phyloP scores from a whole-genome alignment of 2,329 filamentous ascomycete genomes.

The Xylariaceae sp. region DNA sequence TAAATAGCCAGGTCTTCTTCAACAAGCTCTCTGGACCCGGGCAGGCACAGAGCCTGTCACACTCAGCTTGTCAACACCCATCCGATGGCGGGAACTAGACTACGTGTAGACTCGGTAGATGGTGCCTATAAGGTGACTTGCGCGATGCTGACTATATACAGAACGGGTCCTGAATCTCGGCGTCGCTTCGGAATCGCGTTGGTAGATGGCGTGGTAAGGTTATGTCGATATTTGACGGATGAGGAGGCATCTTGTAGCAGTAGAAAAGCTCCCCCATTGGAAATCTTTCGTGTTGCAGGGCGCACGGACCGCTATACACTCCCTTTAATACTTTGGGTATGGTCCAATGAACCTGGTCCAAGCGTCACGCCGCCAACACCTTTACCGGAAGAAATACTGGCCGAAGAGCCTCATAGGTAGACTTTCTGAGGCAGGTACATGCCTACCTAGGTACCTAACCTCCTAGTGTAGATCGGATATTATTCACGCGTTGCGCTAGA shows the following conservation, averaged over 20 bases:
- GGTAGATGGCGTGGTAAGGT: conserved; percentile 1
- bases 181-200: conserved; percentile 7
- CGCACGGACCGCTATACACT: conserved; percentile 25
- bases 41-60: conserved; percentile 53
- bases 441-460: no score
- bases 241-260: conserved; percentile 23
- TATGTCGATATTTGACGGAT: conserved; percentile 10
- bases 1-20: background rate
- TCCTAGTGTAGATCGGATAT: no score
- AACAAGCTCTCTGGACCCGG: conserved; percentile 37
- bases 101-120: background rate
- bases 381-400: conserved; percentile 4
- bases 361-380: background rate
- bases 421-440: no score
- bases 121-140: conserved; percentile 4
- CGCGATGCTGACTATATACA: conserved; percentile 11
- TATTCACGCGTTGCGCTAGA: background rate
- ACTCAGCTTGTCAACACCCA: conserved; percentile 49
- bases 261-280: conserved; percentile 29
- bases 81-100: conserved; percentile 41
- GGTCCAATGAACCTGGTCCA: conserved; percentile 5
- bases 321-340: background rate
- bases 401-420: conserved; percentile 5
- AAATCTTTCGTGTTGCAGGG: conserved; percentile 31
- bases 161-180: background rate